phyloP scores from a whole-genome alignment of 805 yeast genomes.

The Metschnikowia anglica region DNA sequence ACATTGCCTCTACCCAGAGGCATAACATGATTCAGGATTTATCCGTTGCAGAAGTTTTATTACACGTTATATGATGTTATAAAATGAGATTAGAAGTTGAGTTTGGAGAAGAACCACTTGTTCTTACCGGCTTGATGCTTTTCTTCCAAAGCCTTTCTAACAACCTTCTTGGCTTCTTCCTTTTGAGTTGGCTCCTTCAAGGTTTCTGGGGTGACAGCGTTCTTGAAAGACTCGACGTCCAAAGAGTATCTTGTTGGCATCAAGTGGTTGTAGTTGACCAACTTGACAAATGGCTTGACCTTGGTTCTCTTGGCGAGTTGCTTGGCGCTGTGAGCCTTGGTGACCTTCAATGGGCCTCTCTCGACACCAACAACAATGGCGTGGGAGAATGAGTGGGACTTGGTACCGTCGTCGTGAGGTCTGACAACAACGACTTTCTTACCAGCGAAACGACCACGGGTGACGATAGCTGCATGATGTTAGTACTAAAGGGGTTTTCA shows the following conservation, averaged over 20 bases:
- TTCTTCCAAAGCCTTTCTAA: constrained; percentile 99
- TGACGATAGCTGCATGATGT: constrained; percentile 77
- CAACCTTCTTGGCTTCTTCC: constrained; percentile 98
- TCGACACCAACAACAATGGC: constrained; percentile 99
- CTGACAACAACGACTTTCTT: constrained; percentile 99
- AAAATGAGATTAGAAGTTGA: constrained; percentile 65
- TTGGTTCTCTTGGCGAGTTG: constrained; percentile 95
- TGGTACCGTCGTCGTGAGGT: constrained; percentile 98
- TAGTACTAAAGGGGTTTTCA: constrained; percentile 12
- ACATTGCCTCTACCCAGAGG: too few species aligned
- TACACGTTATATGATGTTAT: constrained; percentile 23
- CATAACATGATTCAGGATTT: neutral
- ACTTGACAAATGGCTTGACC: constrained; percentile 99
- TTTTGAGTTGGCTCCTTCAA: constrained; percentile 97
- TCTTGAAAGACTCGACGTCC: constrained; percentile 94
- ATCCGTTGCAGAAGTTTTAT: constrained; percentile 23
- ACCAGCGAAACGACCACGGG: constrained; percentile 99
- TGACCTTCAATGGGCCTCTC: constrained; percentile 95
- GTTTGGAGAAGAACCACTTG: constrained; percentile 99
- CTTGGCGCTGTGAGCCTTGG: constrained; percentile 94
- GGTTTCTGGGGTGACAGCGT: constrained; percentile 88
- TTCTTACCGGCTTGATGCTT: constrained; percentile 99
- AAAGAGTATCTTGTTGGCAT: constrained; percentile 99
- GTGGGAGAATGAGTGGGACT: constrained; percentile 98
- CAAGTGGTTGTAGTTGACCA: constrained; percentile 98